Evolutionary conservation across 257 asterid species (phyloP), one percentile per base, ranked within the genome.

Genomic region (Ilex asprella): DNA sequence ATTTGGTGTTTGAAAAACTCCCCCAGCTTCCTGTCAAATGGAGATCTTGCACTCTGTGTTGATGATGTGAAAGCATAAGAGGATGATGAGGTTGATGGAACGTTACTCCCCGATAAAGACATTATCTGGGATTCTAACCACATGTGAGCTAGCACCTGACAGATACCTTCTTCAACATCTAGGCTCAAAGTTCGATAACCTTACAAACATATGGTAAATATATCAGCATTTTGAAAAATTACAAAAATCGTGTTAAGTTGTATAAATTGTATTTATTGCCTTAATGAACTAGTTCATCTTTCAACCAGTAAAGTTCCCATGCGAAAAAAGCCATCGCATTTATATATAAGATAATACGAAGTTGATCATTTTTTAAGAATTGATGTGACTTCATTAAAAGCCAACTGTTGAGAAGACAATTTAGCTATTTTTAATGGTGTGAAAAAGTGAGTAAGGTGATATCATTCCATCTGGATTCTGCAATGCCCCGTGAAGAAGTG

Each of bases 81-180:
- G 7, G 41, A 35, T 4, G 41, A 35, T 5, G 86, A 71, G 58
- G 67, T 73, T n/a, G 96, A 78, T 7, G 95, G 81, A 1, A 57
- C 63, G 64, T 63, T 63, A 68, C 49, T 43, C 51, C 76, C 70
- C 6, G 94, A 72, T 61, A 74, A 60, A n/a, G 82, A 70, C 39
- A 70, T 62, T 43, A 86, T 81, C 76, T 92, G 88, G 61, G 97
- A 81, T 76, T 92, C 88, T 68, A 92, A 67, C 99, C 99, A 92
- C 95, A 89, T 82, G 47, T 82, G 84, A 31, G 96, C 99, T 7
- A 92, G 83, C 31, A 92, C 97, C 66, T 92, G 99, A 66, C 99
- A 92, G 44, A 92, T 92, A 16, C 99, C 99, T 82, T 92, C 99
- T 73, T 92, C 99, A 11, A 92, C 85, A 10, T 92, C 99, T 75